A percentile compares a stretch with the other conserved stretches of the same genome.
These are phyloP conservation scores for Xylariaceae sp. DNA, from an alignment of 2,329 filamentous ascomycete species.

Conservation along the genomic window DNA sequence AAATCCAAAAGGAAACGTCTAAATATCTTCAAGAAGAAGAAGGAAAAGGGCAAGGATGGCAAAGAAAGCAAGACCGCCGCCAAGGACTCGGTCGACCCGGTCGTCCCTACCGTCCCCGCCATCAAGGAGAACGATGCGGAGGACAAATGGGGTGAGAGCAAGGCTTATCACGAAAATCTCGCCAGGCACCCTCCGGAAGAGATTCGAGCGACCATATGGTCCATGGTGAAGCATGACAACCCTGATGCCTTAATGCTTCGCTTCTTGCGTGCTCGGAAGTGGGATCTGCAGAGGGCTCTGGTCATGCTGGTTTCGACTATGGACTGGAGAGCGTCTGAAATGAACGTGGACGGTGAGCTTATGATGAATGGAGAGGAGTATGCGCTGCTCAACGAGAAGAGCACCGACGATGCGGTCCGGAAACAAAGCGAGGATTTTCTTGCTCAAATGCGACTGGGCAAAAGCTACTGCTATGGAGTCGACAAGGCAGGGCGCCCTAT, in stretches of 20 bases:
- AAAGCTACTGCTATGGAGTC: conserved; percentile 83
- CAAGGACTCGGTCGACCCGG: conserved; percentile 35
- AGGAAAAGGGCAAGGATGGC: conserved; percentile 54
- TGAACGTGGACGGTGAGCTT: conserved; percentile 86
- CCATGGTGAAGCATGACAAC: conserved; percentile 91
- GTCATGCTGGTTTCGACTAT: conserved; percentile 93
- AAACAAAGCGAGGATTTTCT: conserved; percentile 72
- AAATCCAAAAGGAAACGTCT: conserved; percentile 73
- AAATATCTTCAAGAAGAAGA: conserved; percentile 60
- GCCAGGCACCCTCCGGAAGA: conserved; percentile 71
- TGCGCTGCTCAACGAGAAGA: conserved; percentile 56
- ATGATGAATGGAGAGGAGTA: conserved; percentile 69
- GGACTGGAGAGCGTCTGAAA: conserved; percentile 79
- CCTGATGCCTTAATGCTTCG: conserved; percentile 79
- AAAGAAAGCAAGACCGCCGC: conserved; percentile 35
- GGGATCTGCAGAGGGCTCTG: conserved; percentile 89
- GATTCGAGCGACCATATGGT: conserved; percentile 79
- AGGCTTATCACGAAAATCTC: conserved; percentile 78
- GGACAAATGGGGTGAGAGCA: conserved; percentile 89
- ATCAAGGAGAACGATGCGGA: conserved; percentile 52
- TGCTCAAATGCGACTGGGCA: conserved; percentile 78
- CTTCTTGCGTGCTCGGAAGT: conserved; percentile 85
- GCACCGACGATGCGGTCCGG: conserved; percentile 53
- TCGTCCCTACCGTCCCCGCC: no score
- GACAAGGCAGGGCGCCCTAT: conserved; percentile 83